These are phyloP conservation scores for Beauveria pseudobassiana DNA, from an alignment of 2,329 filamentous ascomycete species.

Conservation along the genomic window DNA sequence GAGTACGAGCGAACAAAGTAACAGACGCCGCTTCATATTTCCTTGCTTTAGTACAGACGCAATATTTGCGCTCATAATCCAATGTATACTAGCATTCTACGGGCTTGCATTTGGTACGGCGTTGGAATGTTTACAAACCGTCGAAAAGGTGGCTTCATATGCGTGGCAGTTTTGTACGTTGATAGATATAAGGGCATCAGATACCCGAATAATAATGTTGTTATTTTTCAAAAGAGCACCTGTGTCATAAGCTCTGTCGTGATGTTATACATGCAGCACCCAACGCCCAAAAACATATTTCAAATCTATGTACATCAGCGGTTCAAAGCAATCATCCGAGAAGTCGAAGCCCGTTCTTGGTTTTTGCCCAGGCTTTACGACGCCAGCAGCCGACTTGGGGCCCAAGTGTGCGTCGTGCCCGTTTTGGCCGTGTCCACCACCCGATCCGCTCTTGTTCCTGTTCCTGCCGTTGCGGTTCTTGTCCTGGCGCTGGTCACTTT, in stretches of 20 bases:
- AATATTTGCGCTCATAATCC: background rate
- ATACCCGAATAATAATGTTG: conserved; percentile 12
- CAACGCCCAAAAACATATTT: background rate
- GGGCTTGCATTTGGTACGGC: background rate
- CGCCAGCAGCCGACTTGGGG: conserved; percentile 40
- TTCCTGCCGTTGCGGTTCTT: conserved; percentile 38
- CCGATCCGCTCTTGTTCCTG: conserved; percentile 27
- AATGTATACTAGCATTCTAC: conserved; percentile 5
- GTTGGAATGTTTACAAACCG: background rate
- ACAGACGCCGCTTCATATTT: background rate
- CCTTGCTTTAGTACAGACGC: background rate
- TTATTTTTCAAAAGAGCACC: background rate
- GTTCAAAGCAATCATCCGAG: conserved; percentile 38
- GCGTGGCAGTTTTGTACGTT: background rate
- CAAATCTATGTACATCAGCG: background rate
- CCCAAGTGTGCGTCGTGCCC: conserved; percentile 46
- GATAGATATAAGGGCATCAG: conserved; percentile 5
- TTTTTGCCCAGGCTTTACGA: conserved; percentile 57
- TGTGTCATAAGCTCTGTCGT: background rate
- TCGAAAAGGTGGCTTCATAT: background rate
- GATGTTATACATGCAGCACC: background rate
- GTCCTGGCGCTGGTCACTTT: conserved; percentile 63
- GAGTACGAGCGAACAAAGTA: conserved; percentile 1
- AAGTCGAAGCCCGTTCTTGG: conserved; percentile 56
- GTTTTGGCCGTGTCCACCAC: conserved; percentile 14